Evolutionary conservation across 495 filamentous ascomycete genomes (phyloP).

Genomic region (Trichoderma asperelloides): DNA sequence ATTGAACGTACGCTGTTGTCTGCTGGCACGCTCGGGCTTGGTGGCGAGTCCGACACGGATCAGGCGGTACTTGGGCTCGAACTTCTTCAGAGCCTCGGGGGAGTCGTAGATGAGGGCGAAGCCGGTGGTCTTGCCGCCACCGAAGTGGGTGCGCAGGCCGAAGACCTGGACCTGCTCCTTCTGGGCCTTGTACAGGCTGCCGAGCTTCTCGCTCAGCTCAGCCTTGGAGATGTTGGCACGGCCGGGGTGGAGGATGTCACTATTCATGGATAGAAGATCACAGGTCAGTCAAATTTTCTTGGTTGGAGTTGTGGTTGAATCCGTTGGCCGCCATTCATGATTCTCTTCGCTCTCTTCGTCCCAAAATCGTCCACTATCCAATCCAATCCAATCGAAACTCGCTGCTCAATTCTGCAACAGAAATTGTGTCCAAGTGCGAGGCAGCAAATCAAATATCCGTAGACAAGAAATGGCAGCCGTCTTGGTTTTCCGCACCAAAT

Average conservation of each 20-base stretch:
- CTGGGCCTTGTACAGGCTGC: constrained; percentile 90
- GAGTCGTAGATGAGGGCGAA: constrained; percentile 99
- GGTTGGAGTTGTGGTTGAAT: not conserved
- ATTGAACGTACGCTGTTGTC: constrained; percentile 90
- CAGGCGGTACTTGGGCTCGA: constrained; percentile 96
- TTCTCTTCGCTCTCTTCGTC: not conserved
- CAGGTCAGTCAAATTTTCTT: constrained; percentile 11
- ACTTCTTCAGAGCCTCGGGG: constrained; percentile 96
- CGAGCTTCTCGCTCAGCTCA: constrained; percentile 89
- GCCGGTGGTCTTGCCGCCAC: constrained; percentile 98
- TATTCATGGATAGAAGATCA: constrained; percentile 29
- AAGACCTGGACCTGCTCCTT: constrained; percentile 97
- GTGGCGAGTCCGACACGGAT: constrained; percentile 80
- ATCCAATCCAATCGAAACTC: not conserved
- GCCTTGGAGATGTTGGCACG: constrained; percentile 98
- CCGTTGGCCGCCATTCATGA: not conserved
- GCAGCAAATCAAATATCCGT: not conserved
- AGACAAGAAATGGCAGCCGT: not conserved
- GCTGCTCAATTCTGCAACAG: not conserved
- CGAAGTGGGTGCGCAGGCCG: constrained; percentile 96
- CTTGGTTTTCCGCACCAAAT: not conserved
- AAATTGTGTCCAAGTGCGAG: not conserved
- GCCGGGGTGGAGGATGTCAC: constrained; percentile 98
- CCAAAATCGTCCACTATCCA: not conserved
- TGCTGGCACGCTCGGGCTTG: constrained; percentile 92